Conservation (phyloP, 257 asterid species). For the Misopates orontium region DNA sequence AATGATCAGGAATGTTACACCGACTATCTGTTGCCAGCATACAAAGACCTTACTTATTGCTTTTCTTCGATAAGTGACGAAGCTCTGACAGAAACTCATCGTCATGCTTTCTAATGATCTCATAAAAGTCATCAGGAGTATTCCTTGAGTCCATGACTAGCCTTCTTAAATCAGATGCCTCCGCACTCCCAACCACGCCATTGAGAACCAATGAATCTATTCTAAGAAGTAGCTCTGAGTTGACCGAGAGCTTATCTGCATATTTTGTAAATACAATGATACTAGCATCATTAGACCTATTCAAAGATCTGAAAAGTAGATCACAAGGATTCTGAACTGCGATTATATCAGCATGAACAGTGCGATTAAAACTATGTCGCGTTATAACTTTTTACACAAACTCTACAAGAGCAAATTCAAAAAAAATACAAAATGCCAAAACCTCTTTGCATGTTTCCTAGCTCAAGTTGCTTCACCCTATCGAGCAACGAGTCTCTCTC, state of each 20-base stretch:
- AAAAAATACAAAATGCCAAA: conserved; percentile 23
- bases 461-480: conserved; percentile 54
- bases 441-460: conserved; percentile 48
- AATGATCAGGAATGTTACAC: conserved; percentile 12
- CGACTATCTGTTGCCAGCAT: conserved; percentile 22
- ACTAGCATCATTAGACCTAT: conserved; percentile 10
- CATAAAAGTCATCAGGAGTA: conserved; percentile 48
- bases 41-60: conserved; percentile 46
- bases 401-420: conserved; percentile 1
- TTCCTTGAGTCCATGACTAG: conserved; percentile 53
- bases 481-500: conserved; percentile 54
- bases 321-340: not conserved
- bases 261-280: conserved; percentile 10
- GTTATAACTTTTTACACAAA: too few species aligned
- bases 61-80: conserved; percentile 47
- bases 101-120: conserved; percentile 44
- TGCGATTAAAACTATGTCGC: too few species aligned
- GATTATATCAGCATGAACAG: too few species aligned
- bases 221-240: conserved; percentile 71
- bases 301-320: not conserved
- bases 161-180: conserved; percentile 73
- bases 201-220: conserved; percentile 77
- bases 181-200: conserved; percentile 55
- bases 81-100: conserved; percentile 63
- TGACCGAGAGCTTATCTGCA: conserved; percentile 52